Evolutionary conservation across 495 filamentous ascomycete species (phyloP).

Genomic region (Aspergillus asperescens): DNA sequence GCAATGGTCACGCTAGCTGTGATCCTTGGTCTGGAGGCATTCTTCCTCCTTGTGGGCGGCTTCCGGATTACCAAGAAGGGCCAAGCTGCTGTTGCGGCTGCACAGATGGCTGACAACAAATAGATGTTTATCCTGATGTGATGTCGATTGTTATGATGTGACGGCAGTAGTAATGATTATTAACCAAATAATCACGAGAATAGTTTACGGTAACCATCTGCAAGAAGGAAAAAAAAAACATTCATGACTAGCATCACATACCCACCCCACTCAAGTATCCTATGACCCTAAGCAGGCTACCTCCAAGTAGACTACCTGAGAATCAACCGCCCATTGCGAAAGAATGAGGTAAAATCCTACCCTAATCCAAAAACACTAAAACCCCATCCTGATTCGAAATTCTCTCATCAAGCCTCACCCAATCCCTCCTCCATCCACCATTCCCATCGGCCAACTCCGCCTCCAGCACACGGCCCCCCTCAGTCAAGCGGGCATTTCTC

Average conservation of each 20-base stretch:
- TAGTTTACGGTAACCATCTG: neutral
- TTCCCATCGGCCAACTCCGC: constrained; percentile 32
- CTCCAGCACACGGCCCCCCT: constrained; percentile 35
- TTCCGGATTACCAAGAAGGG: constrained; percentile 41
- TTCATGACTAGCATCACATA: neutral
- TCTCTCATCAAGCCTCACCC: constrained; percentile 37
- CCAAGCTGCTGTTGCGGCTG: constrained; percentile 6
- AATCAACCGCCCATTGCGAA: no score
- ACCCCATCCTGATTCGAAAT: constrained; percentile 37
- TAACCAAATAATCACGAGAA: no score
- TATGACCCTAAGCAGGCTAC: no score
- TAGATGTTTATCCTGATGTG: neutral
- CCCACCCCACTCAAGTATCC: no score
- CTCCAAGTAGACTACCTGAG: no score
- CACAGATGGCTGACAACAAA: constrained; percentile 16
- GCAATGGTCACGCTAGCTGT: constrained; percentile 57
- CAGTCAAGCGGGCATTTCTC: constrained; percentile 31
- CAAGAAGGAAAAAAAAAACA: neutral
- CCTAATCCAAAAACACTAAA: constrained; percentile 28
- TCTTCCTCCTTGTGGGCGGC: constrained; percentile 39
- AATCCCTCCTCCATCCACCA: constrained; percentile 27
- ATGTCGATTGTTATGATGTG: neutral
- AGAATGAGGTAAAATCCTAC: neutral
- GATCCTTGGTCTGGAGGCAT: constrained; percentile 42
- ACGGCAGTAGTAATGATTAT: neutral